Evolutionary conservation across 345 rosid species (phyloP).

Genomic region (Gossypium stocksii): DNA sequence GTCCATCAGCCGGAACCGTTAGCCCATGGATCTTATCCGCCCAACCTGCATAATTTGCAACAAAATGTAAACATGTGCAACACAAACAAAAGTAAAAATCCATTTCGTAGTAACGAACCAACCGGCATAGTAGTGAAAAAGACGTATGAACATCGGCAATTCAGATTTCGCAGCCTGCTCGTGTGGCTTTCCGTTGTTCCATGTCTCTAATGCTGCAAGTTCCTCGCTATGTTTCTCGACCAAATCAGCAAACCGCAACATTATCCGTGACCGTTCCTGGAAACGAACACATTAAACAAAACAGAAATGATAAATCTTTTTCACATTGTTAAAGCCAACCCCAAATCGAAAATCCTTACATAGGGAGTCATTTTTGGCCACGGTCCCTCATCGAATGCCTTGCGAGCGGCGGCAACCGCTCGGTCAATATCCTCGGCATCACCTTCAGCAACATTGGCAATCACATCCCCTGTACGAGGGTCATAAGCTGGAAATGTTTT

Average conservation of each 20-base stretch:
- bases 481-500: constrained; percentile 59
- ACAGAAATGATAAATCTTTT: not conserved
- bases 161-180: constrained; percentile 60
- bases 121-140: constrained; percentile 51
- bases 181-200: constrained; percentile 91
- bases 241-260: constrained; percentile 79
- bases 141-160: constrained; percentile 64
- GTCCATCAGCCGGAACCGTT: constrained; percentile 42
- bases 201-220: constrained; percentile 81
- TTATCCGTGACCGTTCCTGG: constrained; percentile 77
- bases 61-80: not conserved
- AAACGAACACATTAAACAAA: constrained; percentile 12
- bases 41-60: constrained; percentile 35
- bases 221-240: constrained; percentile 82
- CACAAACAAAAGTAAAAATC: not conserved
- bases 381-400: constrained; percentile 75
- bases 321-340: not conserved
- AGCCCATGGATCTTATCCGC: constrained; percentile 52
- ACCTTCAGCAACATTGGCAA: constrained; percentile 67
- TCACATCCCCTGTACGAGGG: constrained; percentile 67
- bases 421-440: constrained; percentile 59
- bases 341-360: constrained; percentile 25
- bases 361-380: constrained; percentile 74
- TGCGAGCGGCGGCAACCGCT: constrained; percentile 71
- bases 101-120: not conserved